phyloP scores from a whole-genome alignment of 208 protist species.

The Jaenimonas drosophilae region DNA sequence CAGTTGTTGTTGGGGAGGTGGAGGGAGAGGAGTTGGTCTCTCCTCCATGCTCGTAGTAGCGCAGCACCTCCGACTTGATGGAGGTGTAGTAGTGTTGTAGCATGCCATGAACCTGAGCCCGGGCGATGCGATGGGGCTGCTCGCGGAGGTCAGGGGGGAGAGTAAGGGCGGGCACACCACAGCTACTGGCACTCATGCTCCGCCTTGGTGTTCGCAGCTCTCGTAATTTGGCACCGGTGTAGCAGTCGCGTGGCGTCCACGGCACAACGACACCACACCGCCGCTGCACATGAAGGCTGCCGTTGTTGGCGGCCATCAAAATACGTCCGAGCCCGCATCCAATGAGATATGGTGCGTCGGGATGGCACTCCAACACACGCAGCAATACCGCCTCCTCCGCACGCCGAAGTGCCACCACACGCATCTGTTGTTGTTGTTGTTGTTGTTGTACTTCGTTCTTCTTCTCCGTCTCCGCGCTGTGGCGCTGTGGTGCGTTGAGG shows the following conservation, averaged over 20 bases:
- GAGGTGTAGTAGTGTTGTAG: constrained; percentile 43
- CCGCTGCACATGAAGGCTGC: constrained; percentile 27
- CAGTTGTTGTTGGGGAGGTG: neutral
- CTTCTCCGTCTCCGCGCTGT: neutral
- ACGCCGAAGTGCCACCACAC: constrained; percentile 22
- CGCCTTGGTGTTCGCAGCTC: constrained; percentile 1
- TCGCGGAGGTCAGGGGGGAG: constrained; percentile 19
- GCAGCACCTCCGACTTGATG: neutral
- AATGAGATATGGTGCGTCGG: constrained; percentile 15
- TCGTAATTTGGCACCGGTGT: constrained; percentile 7
- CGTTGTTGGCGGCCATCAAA: constrained; percentile 14
- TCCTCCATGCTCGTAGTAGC: neutral
- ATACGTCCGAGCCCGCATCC: constrained; percentile 51
- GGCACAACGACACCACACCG: constrained; percentile 19
- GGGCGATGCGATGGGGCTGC: constrained; percentile 12
- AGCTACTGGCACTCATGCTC: neutral
- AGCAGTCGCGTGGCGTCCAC: constrained; percentile 45
- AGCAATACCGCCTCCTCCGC: constrained; percentile 55
- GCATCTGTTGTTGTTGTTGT: constrained; percentile 4
- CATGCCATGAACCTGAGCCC: constrained; percentile 32
- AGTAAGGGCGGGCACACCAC: neutral
- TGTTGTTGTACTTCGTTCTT: neutral
- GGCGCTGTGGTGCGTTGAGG: neutral
- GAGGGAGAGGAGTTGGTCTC: too few relatives aligned
- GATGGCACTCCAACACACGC: constrained; percentile 53